These are phyloP conservation scores for Candida anutae DNA, from an alignment of 1,139 yeast genomes.

Conservation along the genomic window DNA sequence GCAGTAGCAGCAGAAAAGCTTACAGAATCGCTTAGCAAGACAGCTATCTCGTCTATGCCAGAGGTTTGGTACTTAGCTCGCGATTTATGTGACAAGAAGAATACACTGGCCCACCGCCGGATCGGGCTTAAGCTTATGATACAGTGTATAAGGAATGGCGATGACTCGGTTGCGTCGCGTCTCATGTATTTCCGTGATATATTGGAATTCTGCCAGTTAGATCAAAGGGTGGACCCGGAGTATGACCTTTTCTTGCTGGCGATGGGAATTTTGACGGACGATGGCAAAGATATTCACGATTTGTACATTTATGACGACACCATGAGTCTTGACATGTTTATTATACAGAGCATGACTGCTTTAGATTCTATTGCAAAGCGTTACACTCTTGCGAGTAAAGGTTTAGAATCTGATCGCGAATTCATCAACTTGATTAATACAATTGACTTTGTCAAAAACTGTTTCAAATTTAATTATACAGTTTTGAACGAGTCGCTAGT, in stretches of 20 bases:
- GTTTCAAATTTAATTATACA: constrained; percentile 43
- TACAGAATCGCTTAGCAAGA: constrained; percentile 42
- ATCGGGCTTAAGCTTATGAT: constrained; percentile 48
- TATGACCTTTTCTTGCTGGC: constrained; percentile 49
- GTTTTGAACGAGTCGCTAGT: constrained; percentile 36
- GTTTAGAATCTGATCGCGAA: constrained; percentile 4
- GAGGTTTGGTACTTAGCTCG: constrained; percentile 72
- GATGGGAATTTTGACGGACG: constrained; percentile 44
- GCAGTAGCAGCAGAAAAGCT: constrained; percentile 47
- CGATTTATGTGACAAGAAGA: constrained; percentile 40
- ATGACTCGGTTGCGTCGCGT: constrained; percentile 36
- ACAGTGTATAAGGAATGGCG: constrained; percentile 51
- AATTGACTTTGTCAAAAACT: constrained; percentile 31
- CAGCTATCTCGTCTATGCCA: constrained; percentile 52
- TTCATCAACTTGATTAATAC: constrained; percentile 15
- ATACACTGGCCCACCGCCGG: constrained; percentile 39
- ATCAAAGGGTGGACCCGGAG: constrained; percentile 36
- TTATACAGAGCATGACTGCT: constrained; percentile 2
- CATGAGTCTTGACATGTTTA: constrained; percentile 37
- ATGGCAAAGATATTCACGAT: constrained; percentile 57
- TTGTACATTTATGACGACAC: constrained; percentile 41
- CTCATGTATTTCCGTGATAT: constrained; percentile 57
- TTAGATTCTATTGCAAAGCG: not conserved
- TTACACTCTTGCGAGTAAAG: not conserved
- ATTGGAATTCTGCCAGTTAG: constrained; percentile 32